phyloP scores from a whole-genome alignment of 805 yeast genomes.

The Maudiozyma bulderi region DNA sequence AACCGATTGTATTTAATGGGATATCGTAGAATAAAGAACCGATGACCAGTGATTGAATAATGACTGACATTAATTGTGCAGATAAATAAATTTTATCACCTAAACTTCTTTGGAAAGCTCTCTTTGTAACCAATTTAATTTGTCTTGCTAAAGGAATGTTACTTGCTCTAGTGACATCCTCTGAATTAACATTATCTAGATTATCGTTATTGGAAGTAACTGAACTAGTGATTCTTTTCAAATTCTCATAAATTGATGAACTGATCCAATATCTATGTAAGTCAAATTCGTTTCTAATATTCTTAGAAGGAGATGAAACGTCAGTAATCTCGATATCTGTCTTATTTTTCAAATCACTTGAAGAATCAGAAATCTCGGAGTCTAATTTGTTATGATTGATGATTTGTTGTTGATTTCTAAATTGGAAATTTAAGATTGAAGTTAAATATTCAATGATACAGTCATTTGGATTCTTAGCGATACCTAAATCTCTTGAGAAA shows the following conservation, averaged over 20 bases:
- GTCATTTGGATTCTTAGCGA: conserved; percentile 43
- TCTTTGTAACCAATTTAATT: conserved; percentile 33
- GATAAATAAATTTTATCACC: conserved; percentile 38
- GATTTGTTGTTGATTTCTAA: conserved; percentile 1
- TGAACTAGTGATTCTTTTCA: conserved; percentile 17
- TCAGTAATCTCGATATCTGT: background rate
- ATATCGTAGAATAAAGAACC: conserved; percentile 44
- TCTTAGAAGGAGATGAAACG: background rate
- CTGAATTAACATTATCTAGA: conserved; percentile 15
- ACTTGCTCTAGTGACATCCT: conserved; percentile 22
- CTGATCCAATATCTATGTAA: conserved; percentile 34
- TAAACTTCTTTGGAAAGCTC: conserved; percentile 36
- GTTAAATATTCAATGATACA: conserved; percentile 58
- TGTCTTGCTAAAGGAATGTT: conserved; percentile 30
- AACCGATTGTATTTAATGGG: conserved; percentile 36
- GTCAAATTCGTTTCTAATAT: conserved; percentile 33
- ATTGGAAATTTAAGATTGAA: conserved; percentile 39
- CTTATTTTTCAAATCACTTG: background rate
- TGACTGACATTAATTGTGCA: conserved; percentile 35
- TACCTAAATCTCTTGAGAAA: conserved; percentile 43
- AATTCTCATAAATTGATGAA: conserved; percentile 19
- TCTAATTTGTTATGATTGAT: background rate
- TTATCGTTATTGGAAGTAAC: conserved; percentile 23
- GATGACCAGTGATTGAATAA: conserved; percentile 33
- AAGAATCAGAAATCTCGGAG: background rate